phyloP scores from a whole-genome alignment of 257 asterid genomes.

The Solanum paucissectum region DNA sequence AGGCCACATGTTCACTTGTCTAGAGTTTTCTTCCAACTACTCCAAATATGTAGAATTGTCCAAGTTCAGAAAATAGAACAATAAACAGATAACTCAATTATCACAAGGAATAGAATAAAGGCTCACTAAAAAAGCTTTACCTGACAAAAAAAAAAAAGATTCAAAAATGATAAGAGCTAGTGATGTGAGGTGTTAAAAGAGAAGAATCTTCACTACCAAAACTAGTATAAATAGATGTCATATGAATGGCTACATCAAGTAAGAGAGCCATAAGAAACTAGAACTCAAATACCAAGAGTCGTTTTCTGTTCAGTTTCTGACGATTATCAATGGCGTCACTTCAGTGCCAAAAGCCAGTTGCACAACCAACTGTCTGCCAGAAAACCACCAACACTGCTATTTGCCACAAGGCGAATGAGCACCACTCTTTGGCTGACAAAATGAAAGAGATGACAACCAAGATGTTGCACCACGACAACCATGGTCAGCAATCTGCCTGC shows the following conservation, averaged over 20 bases:
- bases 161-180: not conserved
- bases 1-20: not conserved
- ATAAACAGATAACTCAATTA: not conserved
- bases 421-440: constrained; percentile 1
- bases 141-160: not conserved
- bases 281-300: not conserved
- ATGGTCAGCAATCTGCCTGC: not conserved
- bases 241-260: not conserved
- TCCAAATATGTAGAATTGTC: not conserved
- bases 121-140: not conserved
- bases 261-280: not conserved
- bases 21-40: not conserved
- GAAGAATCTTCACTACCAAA: not conserved
- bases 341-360: constrained; percentile 1
- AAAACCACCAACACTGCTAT: not conserved
- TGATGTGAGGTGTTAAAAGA: not conserved
- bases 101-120: not conserved
- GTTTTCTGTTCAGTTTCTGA: not conserved
- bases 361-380: not conserved
- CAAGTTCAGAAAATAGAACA: not conserved
- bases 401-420: constrained; percentile 1
- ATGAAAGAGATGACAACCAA: not conserved
- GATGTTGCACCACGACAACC: not conserved
- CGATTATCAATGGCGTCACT: not conserved
- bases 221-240: not conserved